Conservation (phyloP, 495 filamentous ascomycete species). For the Parmelia sp. region DNA sequence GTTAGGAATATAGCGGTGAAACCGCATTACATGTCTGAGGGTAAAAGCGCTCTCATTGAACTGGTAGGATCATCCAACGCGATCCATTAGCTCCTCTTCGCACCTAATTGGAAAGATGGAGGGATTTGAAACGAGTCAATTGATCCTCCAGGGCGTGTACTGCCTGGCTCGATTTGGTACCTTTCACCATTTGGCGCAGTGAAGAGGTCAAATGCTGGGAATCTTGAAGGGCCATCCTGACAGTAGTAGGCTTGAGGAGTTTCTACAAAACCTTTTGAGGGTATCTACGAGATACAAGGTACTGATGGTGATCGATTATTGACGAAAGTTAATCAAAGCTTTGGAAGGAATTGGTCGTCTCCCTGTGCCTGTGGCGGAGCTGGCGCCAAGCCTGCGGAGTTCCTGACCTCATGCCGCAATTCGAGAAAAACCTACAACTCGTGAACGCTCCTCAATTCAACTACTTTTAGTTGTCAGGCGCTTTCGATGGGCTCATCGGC, state of each 20-base stretch:
- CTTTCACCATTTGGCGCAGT: background rate
- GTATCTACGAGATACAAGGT: too few species aligned
- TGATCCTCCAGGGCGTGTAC: background rate
- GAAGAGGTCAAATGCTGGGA: background rate
- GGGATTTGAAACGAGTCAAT: background rate
- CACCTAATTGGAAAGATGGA: background rate
- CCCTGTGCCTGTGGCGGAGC: too few species aligned
- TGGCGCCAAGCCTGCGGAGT: conserved; percentile 5
- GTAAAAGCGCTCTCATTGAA: background rate
- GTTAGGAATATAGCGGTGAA: background rate
- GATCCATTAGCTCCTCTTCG: background rate
- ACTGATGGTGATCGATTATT: too few species aligned
- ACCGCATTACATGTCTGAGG: background rate
- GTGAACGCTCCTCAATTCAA: background rate
- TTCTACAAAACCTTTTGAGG: too few species aligned
- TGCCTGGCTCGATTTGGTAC: background rate
- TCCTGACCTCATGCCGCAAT: conserved; percentile 4
- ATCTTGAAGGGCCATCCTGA: background rate
- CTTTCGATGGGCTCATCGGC: conserved; percentile 54
- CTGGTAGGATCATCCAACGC: background rate
- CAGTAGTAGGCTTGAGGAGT: too few species aligned
- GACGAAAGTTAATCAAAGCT: too few species aligned
- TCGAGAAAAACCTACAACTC: background rate
- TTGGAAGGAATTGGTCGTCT: too few species aligned
- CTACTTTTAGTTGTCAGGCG: too few species aligned